Evolutionary conservation across 2,329 filamentous ascomycete species (phyloP), one percentile per base, ranked within the genome.

Genomic region (Coniochaeta ligniaria): DNA sequence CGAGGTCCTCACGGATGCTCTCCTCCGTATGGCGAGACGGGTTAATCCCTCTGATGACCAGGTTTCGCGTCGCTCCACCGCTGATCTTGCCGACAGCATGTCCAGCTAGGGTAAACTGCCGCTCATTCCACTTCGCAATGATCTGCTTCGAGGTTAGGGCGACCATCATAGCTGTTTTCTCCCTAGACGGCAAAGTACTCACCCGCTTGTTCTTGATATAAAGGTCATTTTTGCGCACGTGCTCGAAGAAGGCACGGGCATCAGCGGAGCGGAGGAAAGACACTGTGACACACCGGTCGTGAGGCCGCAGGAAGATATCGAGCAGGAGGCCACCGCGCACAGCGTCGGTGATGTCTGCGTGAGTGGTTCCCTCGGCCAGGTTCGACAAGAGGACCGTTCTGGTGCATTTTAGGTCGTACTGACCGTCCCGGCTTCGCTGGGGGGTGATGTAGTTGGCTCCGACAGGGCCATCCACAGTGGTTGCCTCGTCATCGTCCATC

Each of bases 281-380:
- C 1, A 95, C 78, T 47, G 80, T 82, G 4, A 85, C 89, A 52
- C 76, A 77, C 35, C 82, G 82, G 58, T 91, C 86, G 47, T 81
- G 73, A 9, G 66, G 69, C 35, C 85, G 83, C 56, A 92, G 66
- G 65, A 83, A 88, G 45, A 94, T 76, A 64, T 92, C 88, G 12
- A 93, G 72, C 12, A 96, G 67, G 64, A 83, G 78, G 1, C 91
- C 91, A 26, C 91, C 91, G 61, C 87, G 85, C 58, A 95, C 75
- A 12, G 81, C 80, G 24, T 80, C 78, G 3, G 82, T 80, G 61
- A 95, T 75, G 63, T 95, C 89, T 55, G 79, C 79, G 67, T 90
- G 84, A 0, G 85, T 89, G 16, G 82, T 83, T 2, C 76, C 77
- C 6, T 86, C 81, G 1, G 87, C 76, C 1, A 95, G 77, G 61